Conservation (phyloP, 495 filamentous ascomycete genomes). For the Aspergillus indologenus region DNA sequence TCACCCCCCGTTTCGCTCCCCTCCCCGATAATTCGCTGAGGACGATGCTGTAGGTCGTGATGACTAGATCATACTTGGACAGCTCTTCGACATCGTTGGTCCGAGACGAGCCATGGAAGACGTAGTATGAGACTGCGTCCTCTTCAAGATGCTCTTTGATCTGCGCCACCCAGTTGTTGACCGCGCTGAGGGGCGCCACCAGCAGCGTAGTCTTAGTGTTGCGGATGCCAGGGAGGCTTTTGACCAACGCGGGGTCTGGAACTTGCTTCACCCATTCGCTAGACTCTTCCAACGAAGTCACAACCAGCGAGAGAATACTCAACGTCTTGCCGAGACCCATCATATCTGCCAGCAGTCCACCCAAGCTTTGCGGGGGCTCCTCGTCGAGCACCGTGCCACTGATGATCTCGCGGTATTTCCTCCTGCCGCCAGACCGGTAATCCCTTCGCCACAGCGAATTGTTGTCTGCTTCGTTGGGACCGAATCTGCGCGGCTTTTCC, state of each 20-base stretch:
- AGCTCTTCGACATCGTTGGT: constrained; percentile 64
- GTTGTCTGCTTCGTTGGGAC: constrained; percentile 53
- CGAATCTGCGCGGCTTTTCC: constrained; percentile 61
- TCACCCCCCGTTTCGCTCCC: constrained; percentile 55
- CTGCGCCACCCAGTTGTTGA: constrained; percentile 90
- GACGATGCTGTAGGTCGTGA: constrained; percentile 90
- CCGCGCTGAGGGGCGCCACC: constrained; percentile 82
- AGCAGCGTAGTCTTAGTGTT: constrained; percentile 82
- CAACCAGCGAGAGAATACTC: constrained; percentile 76
- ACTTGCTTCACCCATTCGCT: constrained; percentile 45
- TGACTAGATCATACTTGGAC: constrained; percentile 72
- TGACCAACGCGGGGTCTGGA: constrained; percentile 30
- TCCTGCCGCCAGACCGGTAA: constrained; percentile 48
- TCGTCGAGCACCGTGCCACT: constrained; percentile 61
- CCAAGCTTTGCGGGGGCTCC: constrained; percentile 68
- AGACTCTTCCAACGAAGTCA: constrained; percentile 58
- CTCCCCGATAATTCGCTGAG: constrained; percentile 68
- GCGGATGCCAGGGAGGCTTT: constrained; percentile 45
- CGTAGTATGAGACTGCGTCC: constrained; percentile 60
- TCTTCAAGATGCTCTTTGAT: constrained; percentile 74
- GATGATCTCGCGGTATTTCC: constrained; percentile 74
- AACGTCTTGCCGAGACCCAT: constrained; percentile 97
- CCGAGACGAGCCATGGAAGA: constrained; percentile 80
- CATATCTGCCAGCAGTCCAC: constrained; percentile 95
- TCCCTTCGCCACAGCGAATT: constrained; percentile 73